Conservation (phyloP, 2,329 filamentous ascomycete genomes). For the Harringtonia lauricola region DNA sequence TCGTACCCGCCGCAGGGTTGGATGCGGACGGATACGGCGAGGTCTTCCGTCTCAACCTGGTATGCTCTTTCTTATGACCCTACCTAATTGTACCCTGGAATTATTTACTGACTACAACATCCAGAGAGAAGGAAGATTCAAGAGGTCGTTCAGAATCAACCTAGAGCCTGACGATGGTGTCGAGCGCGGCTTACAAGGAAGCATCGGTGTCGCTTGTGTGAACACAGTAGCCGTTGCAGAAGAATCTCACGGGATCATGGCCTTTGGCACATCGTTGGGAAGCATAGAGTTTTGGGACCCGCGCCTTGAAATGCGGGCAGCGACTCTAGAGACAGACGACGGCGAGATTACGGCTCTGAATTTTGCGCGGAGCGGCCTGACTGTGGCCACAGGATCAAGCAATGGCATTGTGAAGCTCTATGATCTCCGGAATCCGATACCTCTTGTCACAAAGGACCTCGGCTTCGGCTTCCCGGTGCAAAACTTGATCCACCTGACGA, state of each 20-base stretch:
- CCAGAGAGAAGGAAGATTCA: slow-evolving; percentile 73
- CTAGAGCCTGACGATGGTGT: slow-evolving; percentile 72
- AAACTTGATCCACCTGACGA: slow-evolving; percentile 64
- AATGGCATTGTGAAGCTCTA: slow-evolving; percentile 83
- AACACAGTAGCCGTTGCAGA: slow-evolving; percentile 84
- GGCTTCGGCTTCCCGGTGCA: slow-evolving; percentile 91
- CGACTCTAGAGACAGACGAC: slow-evolving; percentile 57
- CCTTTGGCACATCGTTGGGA: slow-evolving; percentile 90
- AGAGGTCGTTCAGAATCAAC: slow-evolving; percentile 87
- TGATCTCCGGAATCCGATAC: slow-evolving; percentile 78
- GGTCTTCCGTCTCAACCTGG: slow-evolving; percentile 79
- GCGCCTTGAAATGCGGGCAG: slow-evolving; percentile 69
- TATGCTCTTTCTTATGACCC: slow-evolving; percentile 1
- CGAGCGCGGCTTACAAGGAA: slow-evolving; percentile 71
- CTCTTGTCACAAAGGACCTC: slow-evolving; percentile 85
- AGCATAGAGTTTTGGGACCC: slow-evolving; percentile 97
- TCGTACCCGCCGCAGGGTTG: slow-evolving; percentile 79
- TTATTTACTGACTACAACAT: no score
- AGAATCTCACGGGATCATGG: slow-evolving; percentile 76
- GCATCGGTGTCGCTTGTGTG: slow-evolving; percentile 74
- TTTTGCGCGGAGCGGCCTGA: slow-evolving; percentile 75
- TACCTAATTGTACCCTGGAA: no score
- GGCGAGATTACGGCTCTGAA: slow-evolving; percentile 78
- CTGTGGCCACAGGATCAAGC: slow-evolving; percentile 77
- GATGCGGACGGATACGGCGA: slow-evolving; percentile 81